A percentile compares a stretch with the other conserved stretches of the same genome.
Conservation (phyloP, 768 basidiomycete genomes). For the Pleurotus cornucopiae region DNA sequence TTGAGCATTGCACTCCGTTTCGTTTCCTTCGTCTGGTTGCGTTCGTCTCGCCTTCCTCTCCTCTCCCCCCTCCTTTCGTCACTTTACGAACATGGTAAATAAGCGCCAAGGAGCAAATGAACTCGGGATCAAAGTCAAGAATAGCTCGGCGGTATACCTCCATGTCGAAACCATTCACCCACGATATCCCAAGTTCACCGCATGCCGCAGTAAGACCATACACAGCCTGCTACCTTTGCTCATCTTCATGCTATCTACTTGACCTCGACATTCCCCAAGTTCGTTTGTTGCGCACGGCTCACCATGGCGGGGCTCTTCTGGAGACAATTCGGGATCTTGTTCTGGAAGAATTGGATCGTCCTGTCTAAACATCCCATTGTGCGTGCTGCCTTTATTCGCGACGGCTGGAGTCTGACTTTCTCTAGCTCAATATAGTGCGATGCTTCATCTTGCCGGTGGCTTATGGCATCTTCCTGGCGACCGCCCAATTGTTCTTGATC, state of each 20-base stretch:
- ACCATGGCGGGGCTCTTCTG: conserved; percentile 42
- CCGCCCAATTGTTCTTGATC: conserved; percentile 56
- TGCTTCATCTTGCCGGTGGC: conserved; percentile 62
- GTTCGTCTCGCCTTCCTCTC: no score
- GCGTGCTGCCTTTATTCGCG: conserved; percentile 21
- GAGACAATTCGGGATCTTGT: conserved; percentile 56
- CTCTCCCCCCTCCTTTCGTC: no score
- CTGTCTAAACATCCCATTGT: conserved; percentile 64
- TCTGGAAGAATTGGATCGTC: conserved; percentile 75
- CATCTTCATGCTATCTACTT: not conserved
- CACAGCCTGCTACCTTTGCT: not conserved
- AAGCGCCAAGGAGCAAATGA: no score
- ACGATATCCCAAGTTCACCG: not conserved
- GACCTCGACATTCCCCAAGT: not conserved
- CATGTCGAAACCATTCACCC: conserved; percentile 1
- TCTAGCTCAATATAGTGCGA: conserved; percentile 53
- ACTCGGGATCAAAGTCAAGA: no score
- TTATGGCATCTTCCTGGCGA: conserved; percentile 63
- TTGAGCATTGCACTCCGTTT: no score
- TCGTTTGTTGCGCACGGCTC: not conserved
- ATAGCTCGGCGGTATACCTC: not conserved
- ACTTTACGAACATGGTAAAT: no score
- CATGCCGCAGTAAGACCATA: conserved; percentile 2
- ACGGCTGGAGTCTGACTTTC: not conserved
- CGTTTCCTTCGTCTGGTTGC: no score